phyloP scores from a whole-genome alignment of 345 rosid species.

The Anastatica hierochuntica region DNA sequence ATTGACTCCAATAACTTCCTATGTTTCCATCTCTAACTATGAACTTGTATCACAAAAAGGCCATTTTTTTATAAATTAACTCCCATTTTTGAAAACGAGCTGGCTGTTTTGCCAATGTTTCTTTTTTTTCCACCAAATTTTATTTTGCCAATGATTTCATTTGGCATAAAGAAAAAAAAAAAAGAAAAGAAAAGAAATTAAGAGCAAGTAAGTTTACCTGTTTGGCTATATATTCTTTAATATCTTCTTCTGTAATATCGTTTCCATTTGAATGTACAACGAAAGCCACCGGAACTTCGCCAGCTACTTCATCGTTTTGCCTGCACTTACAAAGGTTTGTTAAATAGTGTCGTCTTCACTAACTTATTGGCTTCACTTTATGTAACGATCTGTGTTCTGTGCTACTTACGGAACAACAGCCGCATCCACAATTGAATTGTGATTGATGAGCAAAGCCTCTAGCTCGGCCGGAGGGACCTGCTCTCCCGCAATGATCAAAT shows the following conservation, averaged over 20 bases:
- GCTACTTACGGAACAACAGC: constrained; percentile 81
- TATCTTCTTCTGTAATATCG: constrained; percentile 48
- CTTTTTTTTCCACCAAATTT: no score
- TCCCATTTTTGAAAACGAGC: no score
- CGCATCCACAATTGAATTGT: constrained; percentile 68
- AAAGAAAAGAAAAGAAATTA: no score
- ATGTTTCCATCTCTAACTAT: no score
- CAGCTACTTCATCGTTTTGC: constrained; percentile 78
- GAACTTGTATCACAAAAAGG: no score
- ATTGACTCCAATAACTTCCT: no score
- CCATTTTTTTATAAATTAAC: no score
- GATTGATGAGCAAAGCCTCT: constrained; percentile 64
- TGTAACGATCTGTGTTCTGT: not conserved
- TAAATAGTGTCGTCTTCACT: not conserved
- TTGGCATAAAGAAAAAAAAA: no score
- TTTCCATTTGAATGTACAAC: constrained; percentile 59
- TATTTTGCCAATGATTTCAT: no score
- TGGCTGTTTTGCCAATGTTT: no score
- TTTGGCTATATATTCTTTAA: constrained; percentile 65
- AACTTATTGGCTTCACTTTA: not conserved
- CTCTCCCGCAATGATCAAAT: no score
- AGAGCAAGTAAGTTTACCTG: no score
- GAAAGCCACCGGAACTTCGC: constrained; percentile 89
- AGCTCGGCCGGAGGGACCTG: constrained; percentile 95
- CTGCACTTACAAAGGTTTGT: constrained; percentile 1